Evolutionary conservation across 345 rosid genomes (phyloP), one percentile per base, ranked within the genome.

Genomic region (Dimocarpus longan): DNA sequence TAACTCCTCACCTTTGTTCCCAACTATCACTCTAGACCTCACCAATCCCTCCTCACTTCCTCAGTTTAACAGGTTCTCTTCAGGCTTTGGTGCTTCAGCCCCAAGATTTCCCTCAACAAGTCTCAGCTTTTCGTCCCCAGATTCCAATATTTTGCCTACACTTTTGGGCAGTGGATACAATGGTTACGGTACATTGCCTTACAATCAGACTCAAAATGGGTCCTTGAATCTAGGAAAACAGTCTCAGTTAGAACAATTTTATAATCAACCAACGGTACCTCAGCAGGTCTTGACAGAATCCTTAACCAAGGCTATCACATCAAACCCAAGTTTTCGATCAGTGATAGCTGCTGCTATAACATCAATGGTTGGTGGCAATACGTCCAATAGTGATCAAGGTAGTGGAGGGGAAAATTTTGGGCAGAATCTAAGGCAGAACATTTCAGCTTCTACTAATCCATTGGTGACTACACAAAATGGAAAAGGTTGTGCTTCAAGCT

Each of bases 21-120:
- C 97, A 57, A 95, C 98, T 16, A 83, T 95, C 73, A 91, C 98
- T 76, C 83, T 95, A 78, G 98, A 95, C 90, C 97, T 95, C 13
- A 91, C 93, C 15, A 18, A 89, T 15, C 82, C 93, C 8, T 64
- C 86, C 40, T 71, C 87, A 68, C 76, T 86, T 37, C 73, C 83
- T 43, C 82, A 85, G 59, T 85, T 89, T 78, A 84, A 88, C 57
- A 81, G 84, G 48, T 78, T 87, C 74, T 62, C 85, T 75, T 78
- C 93, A 73, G 70, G 78, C 79, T 75, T 83, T 64, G 4, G 6
- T 54, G 10, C 72, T 70, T 42, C 84, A 44, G 62, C 75, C 67
- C 82, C 86, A 62, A 86, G 84, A 80, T 86, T 83, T 56, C 89
- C 94, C 73, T 75, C 90, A 68, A 81, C 94, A 79, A 85, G 81